A percentile compares a stretch with the other conserved stretches of the same genome.
Evolutionary conservation across 1,139 yeast genomes (phyloP).

Genomic region (Lodderomyces beijingensis): DNA sequence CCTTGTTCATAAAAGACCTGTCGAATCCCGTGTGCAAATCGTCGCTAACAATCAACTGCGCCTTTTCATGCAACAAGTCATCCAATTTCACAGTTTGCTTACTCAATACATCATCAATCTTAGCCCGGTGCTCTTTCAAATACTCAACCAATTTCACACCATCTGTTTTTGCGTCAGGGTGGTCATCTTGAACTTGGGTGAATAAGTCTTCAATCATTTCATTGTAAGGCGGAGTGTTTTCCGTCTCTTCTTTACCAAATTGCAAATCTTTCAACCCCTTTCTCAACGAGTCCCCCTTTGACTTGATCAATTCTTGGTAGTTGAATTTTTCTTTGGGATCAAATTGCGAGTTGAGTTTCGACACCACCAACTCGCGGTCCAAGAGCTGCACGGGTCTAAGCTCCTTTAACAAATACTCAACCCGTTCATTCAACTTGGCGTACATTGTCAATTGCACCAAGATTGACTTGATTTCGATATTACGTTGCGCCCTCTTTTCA

Average conservation of each 20-base stretch:
- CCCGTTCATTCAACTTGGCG: conserved; percentile 64
- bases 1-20: conserved; percentile 70
- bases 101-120: conserved; percentile 59
- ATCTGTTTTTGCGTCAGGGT: conserved; percentile 45
- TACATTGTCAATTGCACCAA: conserved; percentile 77
- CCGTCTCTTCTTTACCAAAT: conserved; percentile 48
- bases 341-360: conserved; percentile 44
- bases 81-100: conserved; percentile 61
- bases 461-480: conserved; percentile 68
- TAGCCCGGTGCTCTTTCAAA: conserved; percentile 59
- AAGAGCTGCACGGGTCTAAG: conserved; percentile 33
- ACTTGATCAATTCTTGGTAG: conserved; percentile 32
- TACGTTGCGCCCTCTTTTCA: conserved; percentile 81
- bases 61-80: conserved; percentile 66
- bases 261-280: conserved; percentile 42
- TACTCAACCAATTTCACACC: conserved; percentile 36
- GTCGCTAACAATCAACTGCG: conserved; percentile 76
- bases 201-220: conserved; percentile 92
- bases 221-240: conserved; percentile 74
- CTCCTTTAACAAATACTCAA: conserved; percentile 53
- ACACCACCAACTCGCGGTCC: conserved; percentile 34
- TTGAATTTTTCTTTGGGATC: conserved; percentile 55
- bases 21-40: conserved; percentile 95
- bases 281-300: conserved; percentile 35
- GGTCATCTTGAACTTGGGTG: conserved; percentile 61